Evolutionary conservation across 192 early-diverging fungal genomes (phyloP), one percentile per base, ranked within the genome.

Genomic region (Phycomyces blakesleeanus): DNA sequence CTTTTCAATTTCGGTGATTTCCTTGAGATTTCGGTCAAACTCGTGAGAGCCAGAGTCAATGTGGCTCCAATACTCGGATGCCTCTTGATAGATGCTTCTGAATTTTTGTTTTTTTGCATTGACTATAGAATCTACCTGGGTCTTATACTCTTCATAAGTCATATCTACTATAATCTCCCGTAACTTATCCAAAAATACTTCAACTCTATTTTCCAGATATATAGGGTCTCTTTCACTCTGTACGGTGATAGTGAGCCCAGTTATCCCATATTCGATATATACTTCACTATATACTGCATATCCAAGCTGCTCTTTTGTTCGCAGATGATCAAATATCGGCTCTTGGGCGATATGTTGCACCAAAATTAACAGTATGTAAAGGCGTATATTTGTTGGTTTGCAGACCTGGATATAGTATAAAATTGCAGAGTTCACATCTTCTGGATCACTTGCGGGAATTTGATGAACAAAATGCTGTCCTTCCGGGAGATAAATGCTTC

Each of bases 321-420:
- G 79, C 26, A 96, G 79, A 66, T 94, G 87, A 73, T 96, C 83
- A 71, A 96, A 96, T 57, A 82, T 90, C 15, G 93, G 93, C 66
- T 98, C 93, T 58, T 85, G 73, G 3, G 84, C 74, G 24, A 98
- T 91, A 61, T 94, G 89, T 37, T 80, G 68, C 18, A 92, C 41
- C 49, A 96, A 79, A 59, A 80, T 74, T 52, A 89, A 60, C 29
- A 76, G 56, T 57, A 71, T 70, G 21, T 93, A 81, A 20, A 80
- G 63, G 15, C 56, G 50, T 24, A 64, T 68, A 71, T 93, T 73
- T 12, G 76, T 68, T 21, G 77, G 63, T 51, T 77, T 67, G 0
- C 89, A 88, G 9, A 90, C 61, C 55, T 92, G 89, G 47, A 91
- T 39, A 64, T 85, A 88, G 74, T 89, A 81, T 53, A 93, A 89